These are phyloP conservation scores for Ogataea corticis DNA, from an alignment of 805 yeast species.

Conservation along the genomic window DNA sequence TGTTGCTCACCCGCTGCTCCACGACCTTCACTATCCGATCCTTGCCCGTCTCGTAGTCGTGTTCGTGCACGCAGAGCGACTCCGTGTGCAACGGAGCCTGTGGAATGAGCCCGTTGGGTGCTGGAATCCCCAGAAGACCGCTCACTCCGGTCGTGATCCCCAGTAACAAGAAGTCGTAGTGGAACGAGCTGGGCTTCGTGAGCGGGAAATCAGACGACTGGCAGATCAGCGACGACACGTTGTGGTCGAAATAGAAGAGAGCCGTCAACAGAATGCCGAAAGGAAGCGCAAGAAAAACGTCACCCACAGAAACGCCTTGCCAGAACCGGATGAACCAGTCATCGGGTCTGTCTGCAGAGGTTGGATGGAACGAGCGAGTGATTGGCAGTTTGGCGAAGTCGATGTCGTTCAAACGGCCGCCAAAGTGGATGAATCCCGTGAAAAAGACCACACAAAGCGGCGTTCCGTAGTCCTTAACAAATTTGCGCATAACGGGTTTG, in stretches of 20 bases:
- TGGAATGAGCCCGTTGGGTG: conserved; percentile 95
- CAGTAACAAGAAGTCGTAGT: conserved; percentile 83
- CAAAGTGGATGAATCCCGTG: conserved; percentile 91
- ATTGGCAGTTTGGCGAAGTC: conserved; percentile 65
- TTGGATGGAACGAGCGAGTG: conserved; percentile 74
- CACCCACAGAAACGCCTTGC: conserved; percentile 63
- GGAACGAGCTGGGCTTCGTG: conserved; percentile 85
- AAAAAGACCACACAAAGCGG: conserved; percentile 84
- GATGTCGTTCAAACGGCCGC: conserved; percentile 65
- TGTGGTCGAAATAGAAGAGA: conserved; percentile 92
- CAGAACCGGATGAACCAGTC: conserved; percentile 84
- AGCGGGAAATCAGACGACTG: conserved; percentile 81
- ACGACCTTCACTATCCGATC: conserved; percentile 57
- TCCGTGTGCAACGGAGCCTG: conserved; percentile 95
- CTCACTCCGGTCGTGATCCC: conserved; percentile 87
- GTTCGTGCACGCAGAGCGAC: conserved; percentile 62
- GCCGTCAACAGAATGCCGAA: conserved; percentile 85
- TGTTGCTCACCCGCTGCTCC: conserved; percentile 86
- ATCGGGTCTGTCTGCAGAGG: conserved; percentile 47
- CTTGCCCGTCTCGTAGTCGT: conserved; percentile 33
- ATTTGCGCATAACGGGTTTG: conserved; percentile 57
- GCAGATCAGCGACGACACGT: conserved; percentile 90
- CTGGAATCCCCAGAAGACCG: conserved; percentile 88
- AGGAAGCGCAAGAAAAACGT: conserved; percentile 88
- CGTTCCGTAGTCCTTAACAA: conserved; percentile 83